These are phyloP conservation scores for Fusarium brachygibbosum DNA, from an alignment of 2,329 filamentous ascomycete species.

Conservation along the genomic window DNA sequence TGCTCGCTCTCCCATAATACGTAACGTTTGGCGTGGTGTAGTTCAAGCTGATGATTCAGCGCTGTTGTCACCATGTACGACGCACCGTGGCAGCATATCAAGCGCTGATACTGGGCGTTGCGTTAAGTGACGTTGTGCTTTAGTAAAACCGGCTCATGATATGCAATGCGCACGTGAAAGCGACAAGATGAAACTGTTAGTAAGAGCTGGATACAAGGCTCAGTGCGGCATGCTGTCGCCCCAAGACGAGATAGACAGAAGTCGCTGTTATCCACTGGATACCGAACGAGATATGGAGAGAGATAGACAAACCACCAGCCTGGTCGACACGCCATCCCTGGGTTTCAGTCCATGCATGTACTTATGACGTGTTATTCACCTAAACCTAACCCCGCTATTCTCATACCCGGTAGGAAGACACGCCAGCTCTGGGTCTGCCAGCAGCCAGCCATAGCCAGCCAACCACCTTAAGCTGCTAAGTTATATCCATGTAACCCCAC, in stretches of 20 bases:
- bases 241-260: neutral
- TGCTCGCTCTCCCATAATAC: constrained; percentile 10
- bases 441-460: constrained; percentile 1
- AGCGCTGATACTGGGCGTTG: constrained; percentile 19
- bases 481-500: constrained; percentile 24
- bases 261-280: neutral
- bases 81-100: constrained; percentile 17
- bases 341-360: constrained; percentile 19
- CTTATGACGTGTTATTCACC: constrained; percentile 27
- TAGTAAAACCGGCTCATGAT: neutral
- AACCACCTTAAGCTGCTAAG: constrained; percentile 6
- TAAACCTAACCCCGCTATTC: constrained; percentile 18
- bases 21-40: constrained; percentile 10
- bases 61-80: neutral
- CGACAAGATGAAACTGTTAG: neutral
- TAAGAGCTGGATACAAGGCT: neutral
- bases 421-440: neutral
- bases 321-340: neutral
- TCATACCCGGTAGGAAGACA: constrained; percentile 8
- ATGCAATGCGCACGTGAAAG: constrained; percentile 6
- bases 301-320: neutral
- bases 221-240: neutral
- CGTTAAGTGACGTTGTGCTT: constrained; percentile 20
- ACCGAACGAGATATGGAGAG: neutral
- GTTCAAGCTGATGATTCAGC: constrained; percentile 5